These are phyloP conservation scores for Botrytis porri DNA, from an alignment of 2,329 filamentous ascomycete genomes.

Conservation along the genomic window DNA sequence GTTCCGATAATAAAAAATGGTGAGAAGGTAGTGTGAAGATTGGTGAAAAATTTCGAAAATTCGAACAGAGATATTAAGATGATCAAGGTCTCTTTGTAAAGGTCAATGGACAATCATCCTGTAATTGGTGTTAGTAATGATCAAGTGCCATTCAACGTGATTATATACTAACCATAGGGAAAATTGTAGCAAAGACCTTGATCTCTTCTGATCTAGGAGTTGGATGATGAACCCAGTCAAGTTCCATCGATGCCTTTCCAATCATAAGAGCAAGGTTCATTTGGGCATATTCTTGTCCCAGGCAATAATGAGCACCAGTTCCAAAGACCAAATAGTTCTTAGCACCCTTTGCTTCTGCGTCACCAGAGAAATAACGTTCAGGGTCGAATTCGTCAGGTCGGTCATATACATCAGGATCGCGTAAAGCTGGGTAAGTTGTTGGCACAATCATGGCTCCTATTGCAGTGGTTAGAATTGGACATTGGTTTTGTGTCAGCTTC, in stretches of 20 bases:
- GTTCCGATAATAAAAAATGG: slow-evolving; percentile 8
- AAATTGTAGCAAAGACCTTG: slow-evolving; percentile 97
- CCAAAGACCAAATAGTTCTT: slow-evolving; percentile 99
- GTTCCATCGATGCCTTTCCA: slow-evolving; percentile 80
- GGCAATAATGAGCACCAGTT: slow-evolving; percentile 92
- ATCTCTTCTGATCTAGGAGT: slow-evolving; percentile 88
- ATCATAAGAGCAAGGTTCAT: slow-evolving; percentile 86
- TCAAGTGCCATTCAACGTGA: not conserved
- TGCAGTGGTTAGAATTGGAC: slow-evolving; percentile 22
- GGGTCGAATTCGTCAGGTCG: slow-evolving; percentile 87
- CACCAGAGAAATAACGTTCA: slow-evolving; percentile 85
- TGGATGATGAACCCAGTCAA: slow-evolving; percentile 87
- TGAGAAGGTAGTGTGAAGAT: slow-evolving; percentile 5
- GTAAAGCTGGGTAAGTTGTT: slow-evolving; percentile 83
- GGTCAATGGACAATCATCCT: slow-evolving; percentile 22
- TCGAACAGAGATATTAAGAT: not conserved
- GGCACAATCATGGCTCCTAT: slow-evolving; percentile 88
- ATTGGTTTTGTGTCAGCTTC: not conserved
- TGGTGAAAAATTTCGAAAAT: not conserved
- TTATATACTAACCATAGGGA: slow-evolving; percentile 72
- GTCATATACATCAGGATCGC: slow-evolving; percentile 88
- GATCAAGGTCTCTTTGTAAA: slow-evolving; percentile 18
- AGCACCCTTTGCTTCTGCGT: slow-evolving; percentile 71
- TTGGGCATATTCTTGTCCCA: slow-evolving; percentile 89
- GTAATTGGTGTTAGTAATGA: slow-evolving; percentile 8